Evolutionary conservation across 805 yeast species (phyloP), one percentile per base, ranked within the genome.

Genomic region (Suhomyces tanzawaensis): DNA sequence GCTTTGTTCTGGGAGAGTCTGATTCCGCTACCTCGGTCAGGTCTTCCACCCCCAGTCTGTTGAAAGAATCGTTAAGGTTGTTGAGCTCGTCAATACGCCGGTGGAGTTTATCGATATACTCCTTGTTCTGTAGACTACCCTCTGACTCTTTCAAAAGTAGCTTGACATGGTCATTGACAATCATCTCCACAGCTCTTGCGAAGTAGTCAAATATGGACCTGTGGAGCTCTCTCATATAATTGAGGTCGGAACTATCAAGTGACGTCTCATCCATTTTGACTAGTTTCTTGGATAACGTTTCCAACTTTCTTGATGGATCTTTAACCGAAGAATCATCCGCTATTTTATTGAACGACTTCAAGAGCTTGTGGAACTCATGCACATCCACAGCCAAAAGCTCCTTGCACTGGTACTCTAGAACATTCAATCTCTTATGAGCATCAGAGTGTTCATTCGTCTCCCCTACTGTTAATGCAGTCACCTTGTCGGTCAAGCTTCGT

Each of bases 111-210:
- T 56, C 48, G 4, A 66, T 47, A 26, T 60, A 52, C 7, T 51
- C 56, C 13, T 46, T 39, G 7, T 47, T 39, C 28, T 53, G 41
- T 7, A 44, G 40, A 17, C 36, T 39, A 2, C 41, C 43, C 22
- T 63, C 68, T 32, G 46, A 63, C 26, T 66, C 71, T 37, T 62
- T 59, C 16, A 69, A 45, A 9, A 69, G 51, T 3, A 68, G 48
- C 37, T 60, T 57, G 4, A 74, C 72, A 48, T 81, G 82, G 33
- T 81, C 82, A 27, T 71, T 64, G 2, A 81, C 77, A 7, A 82
- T 66, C 3, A 81, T 75, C 19, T 71, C 77, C 5, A 77, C 71
- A 0, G 86, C 88, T 32, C 80, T 62, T n/a, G 75, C 73, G 45
- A 78, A 76, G 49, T 79, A 82, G 12, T 69, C 69, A 38, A 74